Evolutionary conservation across 2,329 filamentous ascomycete species (phyloP), one percentile per base, ranked within the genome.

Genomic region (Colletotrichum graminicola): DNA sequence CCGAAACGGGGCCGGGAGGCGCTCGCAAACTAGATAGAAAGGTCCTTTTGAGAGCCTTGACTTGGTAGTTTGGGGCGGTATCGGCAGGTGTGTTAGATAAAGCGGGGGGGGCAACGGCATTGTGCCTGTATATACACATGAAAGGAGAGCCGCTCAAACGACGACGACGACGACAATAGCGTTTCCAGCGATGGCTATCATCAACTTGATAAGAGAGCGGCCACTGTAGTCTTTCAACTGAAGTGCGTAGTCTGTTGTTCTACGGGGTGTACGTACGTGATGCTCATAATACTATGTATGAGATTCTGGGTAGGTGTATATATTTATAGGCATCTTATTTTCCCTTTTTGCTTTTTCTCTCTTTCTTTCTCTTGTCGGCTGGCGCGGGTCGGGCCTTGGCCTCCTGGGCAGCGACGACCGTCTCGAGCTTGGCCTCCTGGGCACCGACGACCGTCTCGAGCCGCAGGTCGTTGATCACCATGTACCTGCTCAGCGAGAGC

Each of bases 401-500:
- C 3, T 45, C 34, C 5, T 51, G 43, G 45, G 16, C 64, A 10
- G 1, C 45, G 45, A 23, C 45, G 73, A 80, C 76, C 71, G 82
- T 82, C 74, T 88, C 87, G 41, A 89, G 79, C 78, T 62, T 47
- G 29, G 21, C 32, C 3, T 45, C 34, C 5, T 51, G 43, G 45
- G 16, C 64, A 10, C 4, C 45, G 45, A 23, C 45, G 73, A 80
- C 76, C 71, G 82, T 82, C 74, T 88, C 87, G 41, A 89, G 79
- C 78, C 85, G 88, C 81, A 99, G 79, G 80, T 98, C 95, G 81
- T 99, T 99, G 41, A 98, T 88, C 68, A 94, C 88, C 96, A 99
- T 98, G 82, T 98, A 99, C 72, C 96, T 87, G 77, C 94, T 96
- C 68, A 97, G 80, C 0, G 89, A 87, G 78, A 99, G 97, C 94